Evolutionary conservation across 2,329 filamentous ascomycete genomes (phyloP).

Genomic region (Dendrostoma leiphaemia): DNA sequence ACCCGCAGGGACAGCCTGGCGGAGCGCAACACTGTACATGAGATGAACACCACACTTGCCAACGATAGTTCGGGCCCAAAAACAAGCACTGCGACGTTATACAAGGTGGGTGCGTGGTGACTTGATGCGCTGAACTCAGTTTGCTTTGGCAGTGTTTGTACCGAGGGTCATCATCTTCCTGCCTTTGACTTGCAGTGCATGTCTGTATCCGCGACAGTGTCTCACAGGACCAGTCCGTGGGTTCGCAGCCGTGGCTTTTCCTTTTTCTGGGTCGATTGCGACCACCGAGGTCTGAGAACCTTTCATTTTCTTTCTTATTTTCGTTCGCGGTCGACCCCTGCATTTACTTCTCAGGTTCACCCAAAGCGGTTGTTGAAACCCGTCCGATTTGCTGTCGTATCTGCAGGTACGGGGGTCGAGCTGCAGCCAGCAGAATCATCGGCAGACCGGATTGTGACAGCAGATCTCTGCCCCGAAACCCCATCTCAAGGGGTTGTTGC

Average conservation of each 20-base stretch:
- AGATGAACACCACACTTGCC: background rate
- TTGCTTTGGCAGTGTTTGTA: too few relatives aligned
- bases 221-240: conserved; percentile 4
- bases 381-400: conserved; percentile 15
- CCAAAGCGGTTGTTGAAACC: background rate
- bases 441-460: background rate
- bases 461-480: background rate
- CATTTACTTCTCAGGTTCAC: background rate
- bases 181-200: too few relatives aligned
- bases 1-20: background rate
- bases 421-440: conserved; percentile 3
- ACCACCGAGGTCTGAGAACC: background rate
- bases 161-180: too few relatives aligned
- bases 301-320: background rate
- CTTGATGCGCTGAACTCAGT: too few relatives aligned
- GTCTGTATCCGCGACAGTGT: conserved; percentile 16
- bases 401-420: conserved; percentile 11
- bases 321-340: background rate
- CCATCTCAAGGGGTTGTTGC: background rate
- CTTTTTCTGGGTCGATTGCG: background rate
- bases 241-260: background rate
- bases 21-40: background rate
- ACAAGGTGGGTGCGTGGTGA: too few relatives aligned
- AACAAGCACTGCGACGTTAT: too few relatives aligned
- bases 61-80: background rate